These are phyloP conservation scores for Cordyceps farinosa DNA, from an alignment of 2,329 filamentous ascomycete species.

Conservation along the genomic window DNA sequence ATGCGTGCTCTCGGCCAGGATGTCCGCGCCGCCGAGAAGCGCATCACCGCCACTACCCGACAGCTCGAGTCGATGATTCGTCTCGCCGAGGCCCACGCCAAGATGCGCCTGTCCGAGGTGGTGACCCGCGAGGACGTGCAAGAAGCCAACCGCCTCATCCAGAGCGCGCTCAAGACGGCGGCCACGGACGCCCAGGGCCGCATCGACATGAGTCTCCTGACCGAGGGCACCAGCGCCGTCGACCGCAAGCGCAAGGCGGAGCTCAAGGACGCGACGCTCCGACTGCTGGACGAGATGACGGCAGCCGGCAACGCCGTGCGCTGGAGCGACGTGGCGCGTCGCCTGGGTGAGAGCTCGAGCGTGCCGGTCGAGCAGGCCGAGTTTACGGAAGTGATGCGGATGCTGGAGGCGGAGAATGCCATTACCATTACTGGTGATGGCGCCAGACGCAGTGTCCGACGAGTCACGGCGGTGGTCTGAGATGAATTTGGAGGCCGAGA, in stretches of 20 bases:
- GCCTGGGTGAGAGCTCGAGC: constrained; percentile 67
- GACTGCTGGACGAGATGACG: constrained; percentile 76
- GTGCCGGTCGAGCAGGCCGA: constrained; percentile 72
- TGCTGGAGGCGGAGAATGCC: constrained; percentile 78
- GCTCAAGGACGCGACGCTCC: constrained; percentile 74
- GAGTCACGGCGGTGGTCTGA: constrained; percentile 56
- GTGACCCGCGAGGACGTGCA: constrained; percentile 81
- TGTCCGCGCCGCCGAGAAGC: constrained; percentile 82
- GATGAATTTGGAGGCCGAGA: neutral
- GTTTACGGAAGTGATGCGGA: constrained; percentile 76
- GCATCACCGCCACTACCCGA: constrained; percentile 94
- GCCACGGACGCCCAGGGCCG: constrained; percentile 91
- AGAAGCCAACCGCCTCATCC: constrained; percentile 90
- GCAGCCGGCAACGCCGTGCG: constrained; percentile 64
- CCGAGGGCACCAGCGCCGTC: constrained; percentile 87
- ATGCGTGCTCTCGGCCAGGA: constrained; percentile 93
- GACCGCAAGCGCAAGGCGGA: constrained; percentile 81
- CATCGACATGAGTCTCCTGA: constrained; percentile 94
- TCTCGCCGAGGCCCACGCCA: constrained; percentile 90
- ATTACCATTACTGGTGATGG: constrained; percentile 83
- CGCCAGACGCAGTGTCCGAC: constrained; percentile 73
- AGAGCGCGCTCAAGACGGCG: constrained; percentile 89
- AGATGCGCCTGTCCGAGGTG: constrained; percentile 79
- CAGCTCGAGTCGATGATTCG: constrained; percentile 99
- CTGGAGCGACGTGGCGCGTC: constrained; percentile 73